Evolutionary conservation across 208 protist genomes (phyloP), one percentile per base, ranked within the genome.

Genomic region (Wallacemonas sp.): DNA sequence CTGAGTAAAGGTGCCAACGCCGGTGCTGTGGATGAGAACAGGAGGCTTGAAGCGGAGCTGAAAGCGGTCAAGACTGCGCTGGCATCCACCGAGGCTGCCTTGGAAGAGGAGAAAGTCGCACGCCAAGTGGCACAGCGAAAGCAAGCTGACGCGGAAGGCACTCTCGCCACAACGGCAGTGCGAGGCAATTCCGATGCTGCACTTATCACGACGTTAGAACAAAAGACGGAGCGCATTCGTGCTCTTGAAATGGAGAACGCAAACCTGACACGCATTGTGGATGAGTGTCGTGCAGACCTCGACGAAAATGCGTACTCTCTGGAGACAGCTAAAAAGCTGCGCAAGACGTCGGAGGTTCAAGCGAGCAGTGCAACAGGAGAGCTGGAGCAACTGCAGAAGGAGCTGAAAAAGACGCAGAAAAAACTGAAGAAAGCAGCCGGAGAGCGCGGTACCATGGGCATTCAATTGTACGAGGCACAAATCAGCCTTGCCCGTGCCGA

Each of bases 371-470:
- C 46, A 4, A 24, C 28, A 17, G 55, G 44, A 19, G 54, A 62
- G 21, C 30, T 58, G 41, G 62, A 62, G 24, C 39, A 66, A n/a
- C 21, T 66, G 27, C 56, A 72, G 6, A 76, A 73, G 53, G 74
- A 86, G 6, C 21, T 77, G 12, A 82, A 72, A 31, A 83, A 73
- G 27, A 38, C 68, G 33, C 80, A 84, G 56, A 80, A 75, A 33
- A 75, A 75, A 24, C 33, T 73, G 15, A 84, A 81, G 60, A 86
- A 75, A 49, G 38, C 61, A 1, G 67, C 42, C 0, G 54, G 11
- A 14, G 67, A 82, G 59, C 67, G 71, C 42, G 68, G 73, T 45
- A 41, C 45, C 24, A 24, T 79, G 1, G 64, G 58, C 4, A 58
- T 72, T 21, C 66, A 79, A 28, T 41, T 88, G 0, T 81, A 75